Evolutionary conservation across 192 early-diverging fungal genomes (phyloP).

Genomic region (Coemansia reversa): DNA sequence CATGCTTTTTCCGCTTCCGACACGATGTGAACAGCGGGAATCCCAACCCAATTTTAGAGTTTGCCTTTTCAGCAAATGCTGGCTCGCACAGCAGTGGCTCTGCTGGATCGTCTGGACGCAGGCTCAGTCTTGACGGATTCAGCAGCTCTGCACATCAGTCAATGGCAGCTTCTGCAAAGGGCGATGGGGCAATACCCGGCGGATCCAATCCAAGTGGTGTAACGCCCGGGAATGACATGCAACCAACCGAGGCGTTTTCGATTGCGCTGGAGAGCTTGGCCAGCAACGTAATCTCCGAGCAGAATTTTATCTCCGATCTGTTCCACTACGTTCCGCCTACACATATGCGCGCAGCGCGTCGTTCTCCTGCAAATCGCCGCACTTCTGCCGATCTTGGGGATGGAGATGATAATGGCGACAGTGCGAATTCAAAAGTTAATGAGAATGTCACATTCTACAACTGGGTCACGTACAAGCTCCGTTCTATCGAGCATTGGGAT

Average conservation of each 20-base stretch:
- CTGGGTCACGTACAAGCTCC: constrained; percentile 47
- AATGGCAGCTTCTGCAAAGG: constrained; percentile 27
- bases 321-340: constrained; percentile 66
- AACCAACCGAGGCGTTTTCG: constrained; percentile 43
- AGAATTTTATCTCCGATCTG: constrained; percentile 88
- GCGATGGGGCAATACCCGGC: constrained; percentile 7
- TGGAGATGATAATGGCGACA: constrained; percentile 5
- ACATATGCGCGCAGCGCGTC: constrained; percentile 35
- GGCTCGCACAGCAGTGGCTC: constrained; percentile 9
- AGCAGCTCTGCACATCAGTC: constrained; percentile 44
- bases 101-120: constrained; percentile 18
- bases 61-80: constrained; percentile 33
- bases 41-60: constrained; percentile 26
- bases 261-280: constrained; percentile 56
- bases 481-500: constrained; percentile 41
- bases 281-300: constrained; percentile 74
- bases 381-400: background rate
- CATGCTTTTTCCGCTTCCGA: constrained; percentile 34
- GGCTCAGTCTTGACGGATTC: constrained; percentile 44
- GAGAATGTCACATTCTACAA: constrained; percentile 49
- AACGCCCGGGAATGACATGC: constrained; percentile 25
- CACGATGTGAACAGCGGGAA: constrained; percentile 31
- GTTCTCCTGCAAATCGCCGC: background rate
- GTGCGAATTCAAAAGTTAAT: constrained; percentile 12
- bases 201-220: background rate